Evolutionary conservation across 257 asterid genomes (phyloP).

Genomic region (Primulina tabacum): DNA sequence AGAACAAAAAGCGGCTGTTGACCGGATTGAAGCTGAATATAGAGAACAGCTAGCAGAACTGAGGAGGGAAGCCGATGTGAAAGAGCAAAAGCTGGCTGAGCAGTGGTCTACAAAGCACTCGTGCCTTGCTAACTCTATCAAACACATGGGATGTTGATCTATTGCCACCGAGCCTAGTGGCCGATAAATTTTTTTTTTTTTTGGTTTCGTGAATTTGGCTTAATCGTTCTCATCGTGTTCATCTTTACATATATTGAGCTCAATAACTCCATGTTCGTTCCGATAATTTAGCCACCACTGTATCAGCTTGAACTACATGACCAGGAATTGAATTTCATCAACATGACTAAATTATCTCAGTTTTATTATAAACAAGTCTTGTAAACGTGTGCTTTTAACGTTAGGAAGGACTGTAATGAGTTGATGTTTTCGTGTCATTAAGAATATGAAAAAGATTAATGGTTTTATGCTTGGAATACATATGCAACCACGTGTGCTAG

Average conservation of each 20-base stretch:
- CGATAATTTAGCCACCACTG: neutral
- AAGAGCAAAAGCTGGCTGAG: conserved; percentile 85
- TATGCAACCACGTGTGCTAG: too few species aligned
- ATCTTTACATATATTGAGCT: neutral
- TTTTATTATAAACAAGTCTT: too few species aligned
- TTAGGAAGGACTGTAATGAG: too few species aligned
- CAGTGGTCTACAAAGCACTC: too few species aligned
- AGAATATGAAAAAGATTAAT: too few species aligned
- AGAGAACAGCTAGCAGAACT: conserved; percentile 71
- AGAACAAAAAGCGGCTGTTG: too few species aligned
- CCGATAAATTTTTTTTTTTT: neutral
- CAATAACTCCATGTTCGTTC: neutral
- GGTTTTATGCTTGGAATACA: too few species aligned
- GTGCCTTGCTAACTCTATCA: conserved; percentile 41
- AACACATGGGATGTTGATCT: conserved; percentile 43
- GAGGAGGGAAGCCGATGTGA: conserved; percentile 85
- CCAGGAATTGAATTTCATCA: too few species aligned
- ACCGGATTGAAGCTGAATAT: conserved; percentile 64
- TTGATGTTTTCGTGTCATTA: too few species aligned
- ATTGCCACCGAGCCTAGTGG: conserved; percentile 32
- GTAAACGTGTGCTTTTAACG: too few species aligned
- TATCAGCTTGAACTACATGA: neutral
- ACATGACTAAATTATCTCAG: too few species aligned
- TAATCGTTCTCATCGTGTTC: neutral
- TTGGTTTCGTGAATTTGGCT: neutral